Conservation (phyloP, 352 stramenopile species). For the Aphanomyces invadans region DNA sequence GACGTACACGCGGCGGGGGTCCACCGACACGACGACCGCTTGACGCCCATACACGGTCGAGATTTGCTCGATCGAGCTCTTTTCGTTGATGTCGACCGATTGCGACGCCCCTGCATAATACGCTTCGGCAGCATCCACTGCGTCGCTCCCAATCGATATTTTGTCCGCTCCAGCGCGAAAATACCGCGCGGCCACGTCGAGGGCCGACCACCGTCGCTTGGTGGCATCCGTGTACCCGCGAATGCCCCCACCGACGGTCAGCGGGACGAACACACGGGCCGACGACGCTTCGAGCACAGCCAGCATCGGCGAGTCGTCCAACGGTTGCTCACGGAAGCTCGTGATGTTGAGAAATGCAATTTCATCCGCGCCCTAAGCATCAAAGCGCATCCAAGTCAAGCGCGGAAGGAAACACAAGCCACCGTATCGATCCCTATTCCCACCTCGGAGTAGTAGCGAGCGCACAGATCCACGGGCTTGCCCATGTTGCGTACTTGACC, state of each 20-base stretch:
- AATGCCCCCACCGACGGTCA: slow-evolving; percentile 97
- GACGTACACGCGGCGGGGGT: slow-evolving; percentile 89
- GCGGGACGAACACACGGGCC: slow-evolving; percentile 94
- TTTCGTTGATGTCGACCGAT: slow-evolving; percentile 46
- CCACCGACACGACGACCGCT: slow-evolving; percentile 96
- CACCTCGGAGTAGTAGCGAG: slow-evolving; percentile 92
- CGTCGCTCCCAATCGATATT: slow-evolving; percentile 95
- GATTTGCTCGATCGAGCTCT: slow-evolving; percentile 95
- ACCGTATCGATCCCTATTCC: neutral
- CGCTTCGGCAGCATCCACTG: slow-evolving; percentile 90
- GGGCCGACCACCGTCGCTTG: slow-evolving; percentile 77
- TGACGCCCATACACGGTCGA: slow-evolving; percentile 94
- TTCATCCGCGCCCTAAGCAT: slow-evolving; percentile 87
- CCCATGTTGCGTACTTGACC: slow-evolving; percentile 96
- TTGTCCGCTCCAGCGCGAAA: slow-evolving; percentile 98
- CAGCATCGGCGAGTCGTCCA: slow-evolving; percentile 96
- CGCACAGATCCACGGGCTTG: slow-evolving; percentile 93
- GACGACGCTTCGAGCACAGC: slow-evolving; percentile 92
- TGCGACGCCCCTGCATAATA: slow-evolving; percentile 70
- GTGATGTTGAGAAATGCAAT: slow-evolving; percentile 99
- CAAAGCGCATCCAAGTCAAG: no score
- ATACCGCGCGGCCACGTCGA: slow-evolving; percentile 94
- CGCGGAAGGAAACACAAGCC: neutral
- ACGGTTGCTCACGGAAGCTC: slow-evolving; percentile 94
- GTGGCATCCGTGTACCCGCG: slow-evolving; percentile 91